Evolutionary conservation across 345 rosid genomes (phyloP), one percentile per base, ranked within the genome.

Genomic region (Triadica sebifera): DNA sequence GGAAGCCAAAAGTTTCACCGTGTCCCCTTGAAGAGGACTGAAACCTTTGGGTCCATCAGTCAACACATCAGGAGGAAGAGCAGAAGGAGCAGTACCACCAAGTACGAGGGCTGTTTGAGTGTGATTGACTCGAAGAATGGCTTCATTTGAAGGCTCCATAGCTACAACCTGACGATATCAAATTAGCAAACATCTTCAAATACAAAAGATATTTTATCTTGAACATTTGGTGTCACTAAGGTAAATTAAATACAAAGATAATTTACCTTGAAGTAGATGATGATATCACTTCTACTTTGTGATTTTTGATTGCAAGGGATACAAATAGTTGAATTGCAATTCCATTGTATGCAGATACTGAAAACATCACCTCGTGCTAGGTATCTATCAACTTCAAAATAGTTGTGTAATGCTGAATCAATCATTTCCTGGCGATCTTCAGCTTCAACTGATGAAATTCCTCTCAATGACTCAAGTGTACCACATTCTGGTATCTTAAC

Each of bases 401-500:
- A 91, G 63, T 86, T 75, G 20, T 88, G 91, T 70, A 95, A 81
- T 50, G 99, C 88, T 37, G 84, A 85, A 85, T 95, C 99, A 78
- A 93, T 93, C 75, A 89, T 81, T 46, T 86, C 88, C 83, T 95
- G 98, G 55, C 99, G 89, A 73, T 88, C 94, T 72, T 95, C 96
- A 20, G 85, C 88, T 83, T 95, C 97, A 81, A 85, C 72, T 4
- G 85, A 69, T 0, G 98, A 91, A 75, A 22, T 82, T 53, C 88
- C 85, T 81, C 65, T 88, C 77, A 95, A 72, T 37, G 92, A 85
- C 69, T 81, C 90, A 61, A 95, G 86, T 47, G 83, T 81, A 75
- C 98, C 94, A 81, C 98, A 95, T 75, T 95, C 97, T 3, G 98
- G 99, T 41, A 93, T 85, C 87, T 91, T 95, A 76, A 93, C 83